A percentile compares a stretch with the other conserved stretches of the same genome.
Conservation (phyloP, 371 early-diverging fungal species). For the Mucor indicus region DNA sequence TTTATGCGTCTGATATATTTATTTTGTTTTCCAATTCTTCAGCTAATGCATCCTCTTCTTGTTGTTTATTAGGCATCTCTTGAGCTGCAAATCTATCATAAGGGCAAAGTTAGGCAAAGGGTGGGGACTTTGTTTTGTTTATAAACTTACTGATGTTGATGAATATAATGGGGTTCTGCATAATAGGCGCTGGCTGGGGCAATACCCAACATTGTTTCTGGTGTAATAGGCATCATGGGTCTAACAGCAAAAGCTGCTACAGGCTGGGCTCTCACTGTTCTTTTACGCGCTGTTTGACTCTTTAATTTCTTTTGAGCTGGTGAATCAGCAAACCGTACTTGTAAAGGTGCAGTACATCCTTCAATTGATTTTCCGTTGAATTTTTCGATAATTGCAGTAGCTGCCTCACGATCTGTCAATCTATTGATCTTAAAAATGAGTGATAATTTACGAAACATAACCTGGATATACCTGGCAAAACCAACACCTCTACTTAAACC, state of each 20-base stretch:
- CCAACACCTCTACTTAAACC: constrained; percentile 74
- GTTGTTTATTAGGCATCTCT: neutral
- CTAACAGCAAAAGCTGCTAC: constrained; percentile 26
- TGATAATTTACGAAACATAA: neutral
- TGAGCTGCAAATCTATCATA: constrained; percentile 12
- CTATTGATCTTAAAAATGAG: constrained; percentile 23
- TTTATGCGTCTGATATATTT: constrained; percentile 2
- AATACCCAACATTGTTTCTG: constrained; percentile 47
- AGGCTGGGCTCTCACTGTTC: constrained; percentile 35
- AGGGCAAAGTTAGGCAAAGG: neutral
- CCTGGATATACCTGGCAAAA: constrained; percentile 61
- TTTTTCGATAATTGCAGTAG: constrained; percentile 62
- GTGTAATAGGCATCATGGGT: constrained; percentile 47
- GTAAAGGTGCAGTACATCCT: constrained; percentile 67
- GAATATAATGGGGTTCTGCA: constrained; percentile 10
- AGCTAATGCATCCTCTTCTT: constrained; percentile 5
- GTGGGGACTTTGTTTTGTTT: neutral
- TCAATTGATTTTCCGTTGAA: constrained; percentile 64
- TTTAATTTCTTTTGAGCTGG: constrained; percentile 78
- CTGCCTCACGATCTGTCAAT: constrained; percentile 68
- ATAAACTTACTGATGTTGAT: constrained; percentile 17
- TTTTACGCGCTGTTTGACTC: constrained; percentile 46
- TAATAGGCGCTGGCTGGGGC: constrained; percentile 11
- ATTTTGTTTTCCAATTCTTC: constrained; percentile 9
- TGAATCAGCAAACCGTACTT: constrained; percentile 82